Evolutionary conservation across 2,329 filamentous ascomycete species (phyloP), one percentile per base, ranked within the genome.

Genomic region (Sporothrix luriei): DNA sequence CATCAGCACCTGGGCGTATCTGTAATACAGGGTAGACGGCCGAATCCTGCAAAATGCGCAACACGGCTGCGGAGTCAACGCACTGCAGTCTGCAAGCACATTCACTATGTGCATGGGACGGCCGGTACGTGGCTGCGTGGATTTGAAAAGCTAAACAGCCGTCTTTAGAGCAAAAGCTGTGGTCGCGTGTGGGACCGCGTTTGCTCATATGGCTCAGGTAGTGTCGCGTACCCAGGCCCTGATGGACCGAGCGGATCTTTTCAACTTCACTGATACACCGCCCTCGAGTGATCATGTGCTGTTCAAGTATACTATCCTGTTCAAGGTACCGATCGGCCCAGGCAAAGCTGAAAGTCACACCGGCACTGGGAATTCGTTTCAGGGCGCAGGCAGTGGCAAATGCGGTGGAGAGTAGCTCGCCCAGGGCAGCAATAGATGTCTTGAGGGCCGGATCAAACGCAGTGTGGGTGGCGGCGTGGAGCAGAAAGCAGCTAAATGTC

Each of bases 241-340:
- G 71, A 9, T 72, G 76, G 26, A 72, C 74, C 7, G 66, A 71
- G 19, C 72, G 72, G 13, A 74, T 75, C 73, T 75, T 76, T 40
- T 74, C 74, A 19, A 78, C 73, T 70, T 78, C 77, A 52, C 77
- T 78, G 1, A 71, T 73, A 65, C 77, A 79, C 78, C 78, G 79
- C 1, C 78, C 77, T 38, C 70, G 59, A 6, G 68, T 52, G 21
- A 75, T 69, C 77, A 79, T 78, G 26, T 71, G 72, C 10, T 29
- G 55, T 66, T 77, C 74, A 0, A 76, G 70, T 4, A 66, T 59
- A 2, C 74, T 69, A 5, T 73, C 73, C 0, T 54, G 61, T 0
- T 48, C 52, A 2, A 76, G 52, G 46, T 74, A 75, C 24, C 72
- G 72, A 71, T 2, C 72, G 61, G 16, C 73, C 33, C 4, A 70